Percentiles rank a stretch among this genome's conserved stretches.
phyloP scores from a whole-genome alignment of 2,329 filamentous ascomycete genomes.

The Coniella lustricola region DNA sequence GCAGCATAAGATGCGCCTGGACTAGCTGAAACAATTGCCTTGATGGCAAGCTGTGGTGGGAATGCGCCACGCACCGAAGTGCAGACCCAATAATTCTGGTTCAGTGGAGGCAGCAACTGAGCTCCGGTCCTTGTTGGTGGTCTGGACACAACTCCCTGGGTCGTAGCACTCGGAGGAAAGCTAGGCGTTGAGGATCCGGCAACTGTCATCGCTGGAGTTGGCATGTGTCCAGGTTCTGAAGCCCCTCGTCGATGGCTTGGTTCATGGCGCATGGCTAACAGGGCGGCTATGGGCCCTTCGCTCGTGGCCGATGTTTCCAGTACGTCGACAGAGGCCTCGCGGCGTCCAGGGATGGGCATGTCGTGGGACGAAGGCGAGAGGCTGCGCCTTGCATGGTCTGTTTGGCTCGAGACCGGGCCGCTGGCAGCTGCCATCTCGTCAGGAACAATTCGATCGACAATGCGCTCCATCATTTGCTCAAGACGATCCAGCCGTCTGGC shows the following conservation, averaged over 20 bases:
- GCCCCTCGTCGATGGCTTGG: slow-evolving; percentile 4
- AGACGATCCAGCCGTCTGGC: slow-evolving; percentile 37
- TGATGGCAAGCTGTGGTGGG: slow-evolving; percentile 28
- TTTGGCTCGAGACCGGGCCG: not conserved
- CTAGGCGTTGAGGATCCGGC: slow-evolving; percentile 14
- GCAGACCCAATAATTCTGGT: slow-evolving; percentile 26
- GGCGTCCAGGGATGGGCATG: slow-evolving; percentile 20
- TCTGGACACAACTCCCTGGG: not conserved
- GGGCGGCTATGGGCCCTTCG: slow-evolving; percentile 24
- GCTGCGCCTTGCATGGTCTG: slow-evolving; percentile 17
- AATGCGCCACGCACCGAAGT: slow-evolving; percentile 27
- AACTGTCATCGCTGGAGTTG: slow-evolving; percentile 16
- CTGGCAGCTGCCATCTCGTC: slow-evolving; percentile 4
- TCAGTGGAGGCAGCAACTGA: slow-evolving; percentile 17
- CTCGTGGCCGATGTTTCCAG: slow-evolving; percentile 23
- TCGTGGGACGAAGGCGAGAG: slow-evolving; percentile 6
- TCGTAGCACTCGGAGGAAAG: not conserved
- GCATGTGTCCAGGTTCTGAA: slow-evolving; percentile 15
- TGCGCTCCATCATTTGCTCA: slow-evolving; percentile 39
- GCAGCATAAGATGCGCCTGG: slow-evolving; percentile 24
- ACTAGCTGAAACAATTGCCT: slow-evolving; percentile 24
- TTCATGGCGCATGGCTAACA: slow-evolving; percentile 22
- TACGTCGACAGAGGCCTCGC: slow-evolving; percentile 21
- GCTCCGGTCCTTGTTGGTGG: slow-evolving; percentile 3
- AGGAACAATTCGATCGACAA: slow-evolving; percentile 33